Conservation (phyloP, 2,329 filamentous ascomycete species). For the Didymella pomorum region DNA sequence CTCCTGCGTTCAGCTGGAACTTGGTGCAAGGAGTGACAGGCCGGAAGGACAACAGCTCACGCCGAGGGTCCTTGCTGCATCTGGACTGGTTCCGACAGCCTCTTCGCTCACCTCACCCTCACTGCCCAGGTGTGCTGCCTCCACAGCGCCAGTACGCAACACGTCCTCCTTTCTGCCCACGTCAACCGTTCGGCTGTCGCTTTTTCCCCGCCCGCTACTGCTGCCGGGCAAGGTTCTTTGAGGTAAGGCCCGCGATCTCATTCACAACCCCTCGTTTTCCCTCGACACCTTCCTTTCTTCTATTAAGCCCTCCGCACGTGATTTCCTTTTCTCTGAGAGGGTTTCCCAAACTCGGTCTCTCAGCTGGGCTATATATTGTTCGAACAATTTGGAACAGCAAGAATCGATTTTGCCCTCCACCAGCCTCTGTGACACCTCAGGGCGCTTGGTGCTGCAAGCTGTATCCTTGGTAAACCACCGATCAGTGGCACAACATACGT, state of each 20-base stretch:
- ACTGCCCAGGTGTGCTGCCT: slow-evolving; percentile 35
- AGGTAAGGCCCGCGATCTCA: slow-evolving; percentile 40
- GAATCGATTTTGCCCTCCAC: slow-evolving; percentile 19
- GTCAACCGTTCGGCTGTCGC: slow-evolving; percentile 34
- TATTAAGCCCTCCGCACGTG: slow-evolving; percentile 12
- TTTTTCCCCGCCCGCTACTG: slow-evolving; percentile 38
- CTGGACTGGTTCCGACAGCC: slow-evolving; percentile 28
- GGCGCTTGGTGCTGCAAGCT: slow-evolving; percentile 39
- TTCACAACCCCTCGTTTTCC: slow-evolving; percentile 23
- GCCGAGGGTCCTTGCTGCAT: slow-evolving; percentile 31
- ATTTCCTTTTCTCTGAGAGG: slow-evolving; percentile 11
- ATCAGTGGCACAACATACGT: slow-evolving; percentile 48
- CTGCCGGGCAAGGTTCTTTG: slow-evolving; percentile 28
- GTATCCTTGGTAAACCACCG: slow-evolving; percentile 41
- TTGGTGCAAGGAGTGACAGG: slow-evolving; percentile 22
- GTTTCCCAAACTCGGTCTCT: slow-evolving; percentile 8
- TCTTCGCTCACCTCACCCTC: slow-evolving; percentile 33
- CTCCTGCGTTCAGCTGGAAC: slow-evolving; percentile 17
- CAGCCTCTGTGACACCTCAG: slow-evolving; percentile 35
- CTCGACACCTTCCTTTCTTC: slow-evolving; percentile 23
- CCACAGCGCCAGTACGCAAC: slow-evolving; percentile 37
- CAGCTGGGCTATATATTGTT: slow-evolving; percentile 18
- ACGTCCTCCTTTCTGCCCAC: slow-evolving; percentile 37
- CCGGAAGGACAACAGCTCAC: slow-evolving; percentile 21
- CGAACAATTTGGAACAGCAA: slow-evolving; percentile 16